Conservation (phyloP, 2,329 filamentous ascomycete species). For the Madurella mycetomatis region DNA sequence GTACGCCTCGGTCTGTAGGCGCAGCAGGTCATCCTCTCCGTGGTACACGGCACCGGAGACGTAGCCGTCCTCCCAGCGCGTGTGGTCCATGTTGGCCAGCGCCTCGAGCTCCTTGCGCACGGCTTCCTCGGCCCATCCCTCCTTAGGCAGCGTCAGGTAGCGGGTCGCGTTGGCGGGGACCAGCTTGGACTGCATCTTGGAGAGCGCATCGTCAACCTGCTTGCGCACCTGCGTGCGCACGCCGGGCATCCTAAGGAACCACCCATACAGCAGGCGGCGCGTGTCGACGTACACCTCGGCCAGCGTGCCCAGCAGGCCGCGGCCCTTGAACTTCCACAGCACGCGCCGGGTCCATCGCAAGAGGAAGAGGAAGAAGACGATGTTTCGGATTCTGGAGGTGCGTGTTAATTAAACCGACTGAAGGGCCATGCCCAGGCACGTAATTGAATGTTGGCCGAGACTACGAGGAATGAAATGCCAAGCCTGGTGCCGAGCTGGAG, state of each 20-base stretch:
- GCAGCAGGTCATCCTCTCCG: constrained; percentile 75
- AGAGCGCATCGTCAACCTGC: constrained; percentile 74
- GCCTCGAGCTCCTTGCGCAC: constrained; percentile 74
- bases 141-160: constrained; percentile 72
- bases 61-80: constrained; percentile 90
- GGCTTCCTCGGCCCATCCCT: constrained; percentile 76
- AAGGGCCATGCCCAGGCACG: no score
- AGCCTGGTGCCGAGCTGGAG: background rate
- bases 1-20: constrained; percentile 88
- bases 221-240: constrained; percentile 81
- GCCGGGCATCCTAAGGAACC: constrained; percentile 81
- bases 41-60: constrained; percentile 97
- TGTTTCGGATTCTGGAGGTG: constrained; percentile 65
- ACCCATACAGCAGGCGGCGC: constrained; percentile 72
- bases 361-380: constrained; percentile 85
- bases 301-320: constrained; percentile 76
- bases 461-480: background rate
- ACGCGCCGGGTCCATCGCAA: constrained; percentile 75
- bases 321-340: constrained; percentile 81
- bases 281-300: constrained; percentile 67
- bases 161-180: constrained; percentile 68
- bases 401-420: constrained; percentile 3
- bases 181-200: constrained; percentile 79
- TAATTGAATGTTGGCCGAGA: background rate
- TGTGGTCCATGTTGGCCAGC: constrained; percentile 84